Conservation (phyloP, 179 eudicot genomes). For the Gypsophila paniculata region DNA sequence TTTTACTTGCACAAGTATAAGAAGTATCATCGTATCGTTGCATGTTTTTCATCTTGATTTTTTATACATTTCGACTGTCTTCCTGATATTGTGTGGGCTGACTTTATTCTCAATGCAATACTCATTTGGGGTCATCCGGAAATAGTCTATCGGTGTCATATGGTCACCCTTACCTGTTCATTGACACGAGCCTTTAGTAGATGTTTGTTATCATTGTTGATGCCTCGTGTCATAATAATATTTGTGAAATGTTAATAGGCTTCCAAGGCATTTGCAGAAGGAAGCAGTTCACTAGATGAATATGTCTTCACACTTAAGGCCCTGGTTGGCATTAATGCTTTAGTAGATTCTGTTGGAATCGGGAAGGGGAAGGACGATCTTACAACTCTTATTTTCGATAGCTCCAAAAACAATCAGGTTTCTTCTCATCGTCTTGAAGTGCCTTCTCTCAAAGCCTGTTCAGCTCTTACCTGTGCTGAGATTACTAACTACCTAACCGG, state of each 20-base stretch:
- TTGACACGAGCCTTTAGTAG: neutral
- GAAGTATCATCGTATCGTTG: neutral
- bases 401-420: constrained; percentile 36
- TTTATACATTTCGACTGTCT: neutral
- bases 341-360: constrained; percentile 66
- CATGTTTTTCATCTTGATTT: constrained; percentile 5
- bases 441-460: constrained; percentile 65
- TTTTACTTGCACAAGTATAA: constrained; percentile 7
- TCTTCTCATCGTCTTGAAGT: constrained; percentile 34
- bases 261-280: constrained; percentile 51
- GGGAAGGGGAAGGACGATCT: constrained; percentile 70
- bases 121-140: neutral
- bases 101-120: neutral
- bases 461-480: constrained; percentile 55
- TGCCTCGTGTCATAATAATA: neutral
- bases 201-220: neutral
- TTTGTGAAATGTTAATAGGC: constrained; percentile 39
- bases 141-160: neutral
- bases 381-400: constrained; percentile 46
- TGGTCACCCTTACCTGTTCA: neutral
- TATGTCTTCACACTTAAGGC: constrained; percentile 47
- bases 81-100: neutral
- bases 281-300: constrained; percentile 42
- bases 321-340: constrained; percentile 48
- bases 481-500: constrained; percentile 63